phyloP scores from a whole-genome alignment of 2,329 filamentous ascomycete genomes.

The Metarhizium sp. region DNA sequence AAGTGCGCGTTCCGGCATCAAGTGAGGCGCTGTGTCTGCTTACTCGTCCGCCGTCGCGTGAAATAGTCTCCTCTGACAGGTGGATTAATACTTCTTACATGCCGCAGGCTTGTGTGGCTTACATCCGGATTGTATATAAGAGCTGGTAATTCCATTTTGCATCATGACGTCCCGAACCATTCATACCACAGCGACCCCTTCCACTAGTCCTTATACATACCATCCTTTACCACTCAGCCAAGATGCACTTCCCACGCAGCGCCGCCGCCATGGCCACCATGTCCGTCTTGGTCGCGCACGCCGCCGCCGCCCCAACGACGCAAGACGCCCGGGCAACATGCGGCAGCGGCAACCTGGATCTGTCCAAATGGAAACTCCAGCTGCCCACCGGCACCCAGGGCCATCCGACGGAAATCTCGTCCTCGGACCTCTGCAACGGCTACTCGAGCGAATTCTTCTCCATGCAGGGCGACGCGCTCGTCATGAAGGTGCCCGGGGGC shows the following conservation, averaged over 20 bases:
- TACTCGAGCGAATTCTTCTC: slow-evolving; percentile 1
- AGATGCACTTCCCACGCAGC: neutral
- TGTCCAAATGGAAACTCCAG: slow-evolving; percentile 1
- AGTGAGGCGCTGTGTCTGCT: no score
- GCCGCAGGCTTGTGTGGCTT: no score
- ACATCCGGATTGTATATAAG: no score
- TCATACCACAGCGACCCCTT: no score
- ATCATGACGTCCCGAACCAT: no score
- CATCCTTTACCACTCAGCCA: neutral
- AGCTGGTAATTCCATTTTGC: no score
- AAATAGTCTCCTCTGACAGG: no score
- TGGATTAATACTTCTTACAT: no score
- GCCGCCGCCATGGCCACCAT: neutral
- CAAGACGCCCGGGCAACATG: neutral
- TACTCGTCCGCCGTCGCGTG: no score
- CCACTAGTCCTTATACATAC: no score
- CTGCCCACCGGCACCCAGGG: neutral
- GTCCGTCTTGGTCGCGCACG: neutral
- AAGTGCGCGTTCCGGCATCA: no score
- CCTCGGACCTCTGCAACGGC: neutral
- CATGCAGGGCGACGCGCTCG: neutral
- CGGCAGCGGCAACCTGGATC: neutral
- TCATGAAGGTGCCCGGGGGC: slow-evolving; percentile 1
- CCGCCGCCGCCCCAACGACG: neutral
- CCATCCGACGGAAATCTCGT: neutral